Evolutionary conservation across 805 yeast genomes (phyloP), one percentile per base, ranked within the genome.

Genomic region (Wickerhamiella allomyrinae): DNA sequence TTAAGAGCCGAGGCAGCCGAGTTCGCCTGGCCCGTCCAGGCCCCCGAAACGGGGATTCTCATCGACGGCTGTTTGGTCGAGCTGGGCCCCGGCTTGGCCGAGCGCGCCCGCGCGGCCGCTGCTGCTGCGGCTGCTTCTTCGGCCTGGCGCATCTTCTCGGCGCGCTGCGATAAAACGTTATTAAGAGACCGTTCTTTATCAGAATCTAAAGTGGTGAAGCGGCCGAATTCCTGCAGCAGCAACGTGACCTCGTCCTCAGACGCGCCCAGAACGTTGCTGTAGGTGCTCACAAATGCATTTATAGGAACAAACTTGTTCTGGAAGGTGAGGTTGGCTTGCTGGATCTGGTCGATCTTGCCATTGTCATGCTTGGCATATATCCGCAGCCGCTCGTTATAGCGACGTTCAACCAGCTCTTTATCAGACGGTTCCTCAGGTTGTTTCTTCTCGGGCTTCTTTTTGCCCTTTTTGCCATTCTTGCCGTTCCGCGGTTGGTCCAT

Each of bases 301-400:
- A 41, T 48, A 2, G 57, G 57, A 6, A 53, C 55, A 3, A 41
- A 41, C 36, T 44, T 43, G 4, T 20, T 35, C 15, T 46, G 41
- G 39, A 44, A 55, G 6, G 52, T 52, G 15, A 29, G 19, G 39
- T 49, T 50, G 7, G 49, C 56, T 11, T 45, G 47, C 8, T 41
- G 21, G 15, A 52, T 37, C 23, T 52, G 43, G 24, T 50, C 44
- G 24, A 53, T 51, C 11, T 50, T 52, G 10, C 55, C 57, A 24
- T 42, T n/a, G 54, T 49, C 50, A 57, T 66, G 43, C 54, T 53
- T 35, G 56, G 66, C 38, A 50, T 55, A 43, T 41, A 52, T 43
- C 40, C 46, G 33, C 48, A 54, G 43, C 39, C 52, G 51, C 43
- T 59, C 48, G 34, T 43, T 20, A 52, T 41, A 46, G 42, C 50